Conservation (phyloP, 306 rosid species). For the Mimosa pudica region DNA sequence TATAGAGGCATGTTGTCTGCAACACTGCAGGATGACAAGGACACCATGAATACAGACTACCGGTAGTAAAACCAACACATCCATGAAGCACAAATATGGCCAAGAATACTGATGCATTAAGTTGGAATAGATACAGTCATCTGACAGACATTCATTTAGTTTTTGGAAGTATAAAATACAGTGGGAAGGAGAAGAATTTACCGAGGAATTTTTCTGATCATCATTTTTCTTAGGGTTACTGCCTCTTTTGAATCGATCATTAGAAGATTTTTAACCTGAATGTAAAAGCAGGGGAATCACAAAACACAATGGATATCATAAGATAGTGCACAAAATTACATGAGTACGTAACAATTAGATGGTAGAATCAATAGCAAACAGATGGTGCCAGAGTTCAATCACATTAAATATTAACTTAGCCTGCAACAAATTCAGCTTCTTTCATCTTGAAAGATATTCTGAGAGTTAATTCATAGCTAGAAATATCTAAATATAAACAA, state of each 20-base stretch:
- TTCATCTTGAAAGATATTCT: slow-evolving; percentile 19
- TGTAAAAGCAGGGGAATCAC: slow-evolving; percentile 22
- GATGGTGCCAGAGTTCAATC: slow-evolving; percentile 18
- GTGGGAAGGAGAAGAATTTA: slow-evolving; percentile 36
- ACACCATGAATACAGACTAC: slow-evolving; percentile 23
- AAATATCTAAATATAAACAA: slow-evolving; percentile 20
- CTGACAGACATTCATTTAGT: background rate
- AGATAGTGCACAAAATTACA: slow-evolving; percentile 13
- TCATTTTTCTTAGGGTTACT: slow-evolving; percentile 77
- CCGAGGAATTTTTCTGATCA: slow-evolving; percentile 93
- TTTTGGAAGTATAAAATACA: slow-evolving; percentile 22
- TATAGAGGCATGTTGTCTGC: slow-evolving; percentile 94
- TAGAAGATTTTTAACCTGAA: slow-evolving; percentile 93
- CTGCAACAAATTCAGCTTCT: slow-evolving; percentile 9
- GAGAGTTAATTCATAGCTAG: slow-evolving; percentile 9
- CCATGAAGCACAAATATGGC: slow-evolving; percentile 12
- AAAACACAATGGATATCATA: slow-evolving; percentile 4
- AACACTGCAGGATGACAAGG: slow-evolving; percentile 63
- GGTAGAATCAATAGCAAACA: slow-evolving; percentile 14
- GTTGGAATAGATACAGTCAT: background rate
- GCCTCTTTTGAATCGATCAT: slow-evolving; percentile 72
- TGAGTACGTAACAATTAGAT: slow-evolving; percentile 7
- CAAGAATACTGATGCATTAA: slow-evolving; percentile 22
- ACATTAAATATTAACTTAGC: slow-evolving; percentile 9
- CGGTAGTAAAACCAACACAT: slow-evolving; percentile 20